Evolutionary conservation across 305 asterid species (phyloP), one percentile per base, ranked within the genome.

Genomic region (Rubia balearica): DNA sequence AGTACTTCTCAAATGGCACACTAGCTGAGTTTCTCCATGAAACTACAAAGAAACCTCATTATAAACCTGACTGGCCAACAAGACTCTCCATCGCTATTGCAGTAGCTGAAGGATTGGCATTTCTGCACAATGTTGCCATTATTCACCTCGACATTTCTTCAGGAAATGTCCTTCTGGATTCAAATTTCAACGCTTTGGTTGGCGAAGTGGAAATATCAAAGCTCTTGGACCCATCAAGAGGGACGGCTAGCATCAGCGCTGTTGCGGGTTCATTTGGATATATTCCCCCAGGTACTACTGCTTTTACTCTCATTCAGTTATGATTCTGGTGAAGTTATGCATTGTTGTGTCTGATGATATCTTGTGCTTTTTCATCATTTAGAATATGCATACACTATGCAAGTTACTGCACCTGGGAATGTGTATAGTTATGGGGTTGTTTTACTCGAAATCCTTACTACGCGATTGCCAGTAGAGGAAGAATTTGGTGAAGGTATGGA

Each of bases 341-440:
- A 48, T 48, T 13, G 19, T 41, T 69, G 7, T 19, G 55, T 36
- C 72, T 53, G 49, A 69, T 38, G 33, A 33, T 40, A 3, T 55
- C 68, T 75, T 41, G 6, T 62, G 19, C 11, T 17, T 5, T n/a
- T 51, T 70, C 55, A 21, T 56, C 53, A 43, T 30, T 74, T 89
- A 94, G 99, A 94, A 77, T 94, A 94, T 73, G 99, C 99, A 16
- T 94, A 94, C 56, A 94, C 99, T 13, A 94, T 94, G 99, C 99
- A 88, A 89, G 98, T 94, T 27, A 94, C 99, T 7, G 98, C 96
- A 21, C 96, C 99, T 0, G 99, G 99, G 10, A 94, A 94, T 49
- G 98, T 94, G 3, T 94, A 94, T 59, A 91, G 99, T 86, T 94
- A 88, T 27, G 99, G 99, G 38, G 99, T 94, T 8, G 88, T 94